These are phyloP conservation scores for Tylopilus sp. DNA, from an alignment of 768 basidiomycete genomes.

Conservation along the genomic window DNA sequence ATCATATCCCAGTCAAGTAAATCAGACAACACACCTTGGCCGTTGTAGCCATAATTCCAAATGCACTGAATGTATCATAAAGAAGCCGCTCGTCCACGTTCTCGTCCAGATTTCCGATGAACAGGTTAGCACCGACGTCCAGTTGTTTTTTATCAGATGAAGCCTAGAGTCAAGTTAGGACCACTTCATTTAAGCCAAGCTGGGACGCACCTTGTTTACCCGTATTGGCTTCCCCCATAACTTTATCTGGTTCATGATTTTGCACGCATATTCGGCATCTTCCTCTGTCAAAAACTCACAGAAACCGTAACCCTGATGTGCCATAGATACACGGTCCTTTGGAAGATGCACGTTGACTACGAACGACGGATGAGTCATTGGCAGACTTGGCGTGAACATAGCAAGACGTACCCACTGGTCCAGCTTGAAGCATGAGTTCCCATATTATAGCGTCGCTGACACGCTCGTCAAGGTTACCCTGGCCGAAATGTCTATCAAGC, in stretches of 20 bases:
- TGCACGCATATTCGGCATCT: conserved; percentile 99
- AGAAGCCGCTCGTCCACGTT: conserved; percentile 91
- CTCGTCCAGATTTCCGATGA: conserved; percentile 93
- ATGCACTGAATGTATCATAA: conserved; percentile 94
- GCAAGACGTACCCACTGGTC: conserved; percentile 80
- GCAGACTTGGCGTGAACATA: not conserved
- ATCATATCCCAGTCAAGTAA: not conserved
- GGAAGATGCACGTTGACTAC: conserved; percentile 96
- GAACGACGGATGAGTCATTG: not conserved
- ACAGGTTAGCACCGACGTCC: conserved; percentile 96
- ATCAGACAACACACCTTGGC: conserved; percentile 57
- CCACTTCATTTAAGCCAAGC: not conserved
- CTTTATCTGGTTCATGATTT: conserved; percentile 99
- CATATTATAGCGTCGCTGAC: conserved; percentile 92
- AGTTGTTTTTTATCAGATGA: conserved; percentile 98
- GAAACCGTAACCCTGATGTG: conserved; percentile 99
- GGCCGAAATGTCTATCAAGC: not conserved
- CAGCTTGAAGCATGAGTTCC: conserved; percentile 99
- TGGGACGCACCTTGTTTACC: conserved; percentile 88
- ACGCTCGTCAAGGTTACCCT: conserved; percentile 98
- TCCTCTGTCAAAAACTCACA: conserved; percentile 99
- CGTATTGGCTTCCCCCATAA: conserved; percentile 98
- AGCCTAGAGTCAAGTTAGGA: conserved; percentile 51
- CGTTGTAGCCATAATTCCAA: conserved; percentile 88
- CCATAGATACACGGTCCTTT: conserved; percentile 97